Percentiles rank a stretch among this genome's conserved stretches.
Evolutionary conservation across 169 alveolate species (phyloP).

Genomic region (Plasmodium vinckei): DNA sequence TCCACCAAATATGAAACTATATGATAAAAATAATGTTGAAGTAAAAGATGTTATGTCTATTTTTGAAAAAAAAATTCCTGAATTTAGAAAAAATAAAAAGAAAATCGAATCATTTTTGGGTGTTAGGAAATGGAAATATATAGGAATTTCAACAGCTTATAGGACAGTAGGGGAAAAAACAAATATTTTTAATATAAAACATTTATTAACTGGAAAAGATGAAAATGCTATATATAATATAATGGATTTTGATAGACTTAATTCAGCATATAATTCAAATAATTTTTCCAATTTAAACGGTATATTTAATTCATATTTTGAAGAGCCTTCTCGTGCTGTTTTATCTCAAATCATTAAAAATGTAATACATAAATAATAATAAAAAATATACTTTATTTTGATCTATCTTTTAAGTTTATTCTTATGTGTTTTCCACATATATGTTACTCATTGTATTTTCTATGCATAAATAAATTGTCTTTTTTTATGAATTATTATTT

Average conservation of each 20-base stretch:
- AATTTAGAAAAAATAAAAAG: slow-evolving; percentile 60
- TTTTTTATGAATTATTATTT: too few relatives aligned
- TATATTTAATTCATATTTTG: slow-evolving; percentile 72
- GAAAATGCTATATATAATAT: slow-evolving; percentile 67
- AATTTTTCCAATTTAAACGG: slow-evolving; percentile 21
- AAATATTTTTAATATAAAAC: slow-evolving; percentile 71
- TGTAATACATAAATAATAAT: slow-evolving; percentile 22
- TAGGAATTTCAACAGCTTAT: slow-evolving; percentile 75
- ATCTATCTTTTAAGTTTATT: neutral
- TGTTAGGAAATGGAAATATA: slow-evolving; percentile 61
- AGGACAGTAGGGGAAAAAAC: slow-evolving; percentile 69
- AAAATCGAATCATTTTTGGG: slow-evolving; percentile 68
- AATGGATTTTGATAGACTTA: slow-evolving; percentile 64
- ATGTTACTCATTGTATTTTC: too few relatives aligned
- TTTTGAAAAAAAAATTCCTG: slow-evolving; percentile 75
- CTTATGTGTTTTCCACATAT: neutral
- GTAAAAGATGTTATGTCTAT: slow-evolving; percentile 53
- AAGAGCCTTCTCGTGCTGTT: slow-evolving; percentile 51
- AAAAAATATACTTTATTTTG: neutral
- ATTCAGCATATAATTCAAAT: slow-evolving; percentile 38
- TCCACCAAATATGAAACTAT: slow-evolving; percentile 69
- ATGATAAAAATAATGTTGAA: slow-evolving; percentile 66
- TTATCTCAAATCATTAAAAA: slow-evolving; percentile 46
- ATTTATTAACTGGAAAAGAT: slow-evolving; percentile 67
- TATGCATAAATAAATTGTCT: too few relatives aligned